Evolutionary conservation across 768 basidiomycete species (phyloP).

Genomic region (Russula vinacea): DNA sequence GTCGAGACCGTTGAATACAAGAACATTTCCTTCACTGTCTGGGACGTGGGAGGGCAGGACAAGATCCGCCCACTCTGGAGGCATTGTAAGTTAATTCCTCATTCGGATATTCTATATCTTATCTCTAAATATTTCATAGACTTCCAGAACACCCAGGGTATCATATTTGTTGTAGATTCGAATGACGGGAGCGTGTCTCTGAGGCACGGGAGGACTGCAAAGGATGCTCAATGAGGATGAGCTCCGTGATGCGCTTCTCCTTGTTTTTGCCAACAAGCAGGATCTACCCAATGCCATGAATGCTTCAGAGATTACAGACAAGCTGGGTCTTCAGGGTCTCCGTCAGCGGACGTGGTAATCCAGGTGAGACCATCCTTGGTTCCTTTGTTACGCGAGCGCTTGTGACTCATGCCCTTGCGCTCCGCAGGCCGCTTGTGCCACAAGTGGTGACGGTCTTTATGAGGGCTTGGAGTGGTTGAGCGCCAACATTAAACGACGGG

Average conservation of each 20-base stretch:
- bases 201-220: conserved; percentile 99
- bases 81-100: conserved; percentile 84
- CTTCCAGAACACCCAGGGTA: conserved; percentile 99
- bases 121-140: conserved; percentile 49
- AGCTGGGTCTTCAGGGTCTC: conserved; percentile 96
- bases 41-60: conserved; percentile 99
- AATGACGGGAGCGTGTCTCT: conserved; percentile 99
- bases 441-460: conserved; percentile 97
- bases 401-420: conserved; percentile 23
- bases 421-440: conserved; percentile 90
- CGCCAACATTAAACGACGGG: conserved; percentile 82
- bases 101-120: conserved; percentile 26
- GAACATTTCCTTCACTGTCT: conserved; percentile 99
- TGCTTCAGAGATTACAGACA: conserved; percentile 98
- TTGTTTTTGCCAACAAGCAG: conserved; percentile 99
- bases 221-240: conserved; percentile 99
- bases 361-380: conserved; percentile 53
- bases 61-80: conserved; percentile 99
- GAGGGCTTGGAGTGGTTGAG: conserved; percentile 98
- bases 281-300: conserved; percentile 99
- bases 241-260: conserved; percentile 94
- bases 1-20: conserved; percentile 99
- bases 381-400: conserved; percentile 14
- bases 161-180: conserved; percentile 99
- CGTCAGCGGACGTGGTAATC: conserved; percentile 98